phyloP scores from a whole-genome alignment of 164 flowering plant species.

The Vitis labrusca region DNA sequence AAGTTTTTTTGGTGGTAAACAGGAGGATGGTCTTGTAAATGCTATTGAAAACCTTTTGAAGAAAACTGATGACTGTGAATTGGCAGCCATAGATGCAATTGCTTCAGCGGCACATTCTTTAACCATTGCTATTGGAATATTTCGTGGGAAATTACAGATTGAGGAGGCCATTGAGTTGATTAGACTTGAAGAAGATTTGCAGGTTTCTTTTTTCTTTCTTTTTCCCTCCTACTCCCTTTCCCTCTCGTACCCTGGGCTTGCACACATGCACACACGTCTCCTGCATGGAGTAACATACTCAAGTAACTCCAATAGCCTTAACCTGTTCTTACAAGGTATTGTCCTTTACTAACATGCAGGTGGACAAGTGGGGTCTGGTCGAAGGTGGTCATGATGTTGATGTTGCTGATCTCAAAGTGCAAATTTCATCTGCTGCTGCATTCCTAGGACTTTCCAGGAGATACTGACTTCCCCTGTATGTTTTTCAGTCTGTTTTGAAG shows the following conservation, averaged over 20 bases:
- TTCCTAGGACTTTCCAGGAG: constrained; percentile 76
- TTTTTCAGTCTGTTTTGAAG: not conserved
- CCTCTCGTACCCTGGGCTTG: not conserved
- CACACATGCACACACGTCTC: not conserved
- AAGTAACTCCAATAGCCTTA: not conserved
- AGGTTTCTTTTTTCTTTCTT: constrained; percentile 41
- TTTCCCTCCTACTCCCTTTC: not conserved
- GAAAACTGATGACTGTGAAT: constrained; percentile 69
- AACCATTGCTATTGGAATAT: constrained; percentile 66
- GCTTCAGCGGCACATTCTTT: constrained; percentile 85
- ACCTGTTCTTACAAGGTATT: not conserved
- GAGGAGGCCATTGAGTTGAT: constrained; percentile 85
- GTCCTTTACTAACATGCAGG: constrained; percentile 34
- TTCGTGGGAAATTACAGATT: constrained; percentile 71
- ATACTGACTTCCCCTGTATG: constrained; percentile 14
- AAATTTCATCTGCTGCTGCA: constrained; percentile 77
- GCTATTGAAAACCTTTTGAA: constrained; percentile 69
- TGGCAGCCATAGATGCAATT: constrained; percentile 90
- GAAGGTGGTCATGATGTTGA: constrained; percentile 99
- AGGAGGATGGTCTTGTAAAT: constrained; percentile 68
- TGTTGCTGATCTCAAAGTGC: constrained; percentile 88
- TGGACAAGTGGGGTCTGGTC: constrained; percentile 91
- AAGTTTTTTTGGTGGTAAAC: constrained; percentile 89
- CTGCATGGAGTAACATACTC: not conserved
- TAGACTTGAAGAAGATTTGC: constrained; percentile 92